Evolutionary conservation across 1,284 basidiomycete species (phyloP).

Genomic region (Caloboletus firmus): DNA sequence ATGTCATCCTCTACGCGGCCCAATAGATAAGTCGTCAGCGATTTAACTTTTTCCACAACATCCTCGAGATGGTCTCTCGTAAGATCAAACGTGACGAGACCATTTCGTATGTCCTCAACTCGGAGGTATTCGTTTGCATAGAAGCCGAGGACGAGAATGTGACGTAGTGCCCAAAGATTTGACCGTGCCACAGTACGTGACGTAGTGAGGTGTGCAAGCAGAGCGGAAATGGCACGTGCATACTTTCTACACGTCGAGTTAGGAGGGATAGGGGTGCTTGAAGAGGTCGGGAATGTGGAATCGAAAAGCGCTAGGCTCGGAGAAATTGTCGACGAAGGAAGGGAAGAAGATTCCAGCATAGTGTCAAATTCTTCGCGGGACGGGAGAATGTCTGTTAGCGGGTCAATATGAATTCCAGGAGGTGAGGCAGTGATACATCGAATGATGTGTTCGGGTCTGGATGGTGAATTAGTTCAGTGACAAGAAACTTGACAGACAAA

Average conservation of each 20-base stretch:
- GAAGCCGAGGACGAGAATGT: conserved; percentile 58
- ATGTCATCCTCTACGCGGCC: conserved; percentile 41
- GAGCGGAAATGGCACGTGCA: conserved; percentile 60
- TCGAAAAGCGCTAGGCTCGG: conserved; percentile 64
- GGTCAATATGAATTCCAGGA: conserved; percentile 37
- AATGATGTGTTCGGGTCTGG: conserved; percentile 52
- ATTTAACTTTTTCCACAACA: conserved; percentile 54
- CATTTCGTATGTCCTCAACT: conserved; percentile 48
- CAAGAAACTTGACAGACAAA: conserved; percentile 1
- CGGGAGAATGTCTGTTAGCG: conserved; percentile 55
- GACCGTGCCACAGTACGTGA: conserved; percentile 60
- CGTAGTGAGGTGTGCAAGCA: conserved; percentile 58
- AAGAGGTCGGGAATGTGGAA: conserved; percentile 53
- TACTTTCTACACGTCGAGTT: conserved; percentile 58
- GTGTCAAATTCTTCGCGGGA: conserved; percentile 45
- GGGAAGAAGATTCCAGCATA: conserved; percentile 41
- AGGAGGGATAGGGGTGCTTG: conserved; percentile 29
- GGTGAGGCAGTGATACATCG: conserved; percentile 34
- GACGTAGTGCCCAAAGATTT: conserved; percentile 63
- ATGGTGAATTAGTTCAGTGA: not conserved
- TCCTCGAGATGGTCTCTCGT: conserved; percentile 28
- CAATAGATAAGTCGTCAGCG: conserved; percentile 69
- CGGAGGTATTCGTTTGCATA: conserved; percentile 58
- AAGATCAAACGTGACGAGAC: conserved; percentile 43
- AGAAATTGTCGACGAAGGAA: conserved; percentile 52